A percentile compares a stretch with the other conserved stretches of the same genome.
These are phyloP conservation scores for Trematosphaeria pertusa DNA, from an alignment of 2,329 filamentous ascomycete genomes.

Conservation along the genomic window DNA sequence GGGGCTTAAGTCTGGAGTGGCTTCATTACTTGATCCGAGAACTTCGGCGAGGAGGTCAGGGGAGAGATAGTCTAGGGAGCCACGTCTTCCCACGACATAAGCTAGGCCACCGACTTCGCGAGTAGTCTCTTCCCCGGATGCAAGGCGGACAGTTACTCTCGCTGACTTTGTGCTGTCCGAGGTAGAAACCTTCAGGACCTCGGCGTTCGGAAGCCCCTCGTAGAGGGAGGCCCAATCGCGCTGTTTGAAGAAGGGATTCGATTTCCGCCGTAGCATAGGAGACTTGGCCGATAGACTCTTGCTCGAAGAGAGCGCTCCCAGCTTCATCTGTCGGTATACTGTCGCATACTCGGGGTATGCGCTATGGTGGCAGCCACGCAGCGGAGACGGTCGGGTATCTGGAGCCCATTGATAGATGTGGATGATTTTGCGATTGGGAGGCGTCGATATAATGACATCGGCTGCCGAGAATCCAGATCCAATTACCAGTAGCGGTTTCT, in stretches of 20 bases:
- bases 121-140: slow-evolving; percentile 53
- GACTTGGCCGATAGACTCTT: slow-evolving; percentile 29
- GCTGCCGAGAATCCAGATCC: slow-evolving; percentile 69
- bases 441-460: slow-evolving; percentile 64
- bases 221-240: slow-evolving; percentile 60
- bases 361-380: slow-evolving; percentile 65
- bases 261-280: slow-evolving; percentile 42
- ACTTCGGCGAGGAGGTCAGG: slow-evolving; percentile 56
- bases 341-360: slow-evolving; percentile 69
- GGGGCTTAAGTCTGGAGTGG: neutral
- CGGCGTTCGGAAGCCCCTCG: slow-evolving; percentile 63
- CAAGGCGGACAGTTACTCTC: slow-evolving; percentile 52
- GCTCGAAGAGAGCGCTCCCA: slow-evolving; percentile 45
- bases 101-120: slow-evolving; percentile 58
- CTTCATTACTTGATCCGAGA: slow-evolving; percentile 32
- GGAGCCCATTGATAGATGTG: slow-evolving; percentile 68
- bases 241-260: slow-evolving; percentile 55
- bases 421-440: slow-evolving; percentile 59
- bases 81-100: slow-evolving; percentile 65
- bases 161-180: slow-evolving; percentile 15
- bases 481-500: slow-evolving; percentile 60
- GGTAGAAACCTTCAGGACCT: slow-evolving; percentile 51
- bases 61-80: slow-evolving; percentile 61
- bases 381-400: slow-evolving; percentile 61
- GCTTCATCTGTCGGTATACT: slow-evolving; percentile 67